Conservation (phyloP, 495 filamentous ascomycete species). For the Penicillium paradoxum region DNA sequence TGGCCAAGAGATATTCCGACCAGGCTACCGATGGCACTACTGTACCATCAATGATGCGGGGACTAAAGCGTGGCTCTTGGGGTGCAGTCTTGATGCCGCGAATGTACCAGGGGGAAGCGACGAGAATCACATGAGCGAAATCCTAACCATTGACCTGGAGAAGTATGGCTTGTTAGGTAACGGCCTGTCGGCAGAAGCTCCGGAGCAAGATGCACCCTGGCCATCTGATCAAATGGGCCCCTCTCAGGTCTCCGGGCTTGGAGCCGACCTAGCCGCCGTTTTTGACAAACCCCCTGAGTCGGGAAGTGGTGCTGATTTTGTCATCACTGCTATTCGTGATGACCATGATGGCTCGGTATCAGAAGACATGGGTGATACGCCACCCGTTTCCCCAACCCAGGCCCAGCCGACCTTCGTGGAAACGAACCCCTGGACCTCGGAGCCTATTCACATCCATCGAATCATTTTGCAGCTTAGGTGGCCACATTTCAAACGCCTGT, state of each 20-base stretch:
- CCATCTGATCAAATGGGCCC: slow-evolving; percentile 45
- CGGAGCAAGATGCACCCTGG: slow-evolving; percentile 51
- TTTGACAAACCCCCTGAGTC: slow-evolving; percentile 77
- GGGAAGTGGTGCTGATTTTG: slow-evolving; percentile 78
- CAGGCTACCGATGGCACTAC: slow-evolving; percentile 93
- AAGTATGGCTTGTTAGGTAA: slow-evolving; percentile 85
- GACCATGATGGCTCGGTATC: slow-evolving; percentile 53
- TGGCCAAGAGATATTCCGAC: slow-evolving; percentile 83
- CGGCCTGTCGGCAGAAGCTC: slow-evolving; percentile 56
- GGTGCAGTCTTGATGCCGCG: slow-evolving; percentile 68
- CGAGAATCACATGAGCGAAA: slow-evolving; percentile 90
- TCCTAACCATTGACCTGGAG: slow-evolving; percentile 83
- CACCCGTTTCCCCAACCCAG: slow-evolving; percentile 27
- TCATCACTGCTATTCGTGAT: slow-evolving; percentile 71
- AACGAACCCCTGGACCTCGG: slow-evolving; percentile 60
- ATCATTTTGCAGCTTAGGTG: slow-evolving; percentile 90
- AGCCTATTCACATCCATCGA: slow-evolving; percentile 86
- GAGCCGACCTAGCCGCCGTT: slow-evolving; percentile 73
- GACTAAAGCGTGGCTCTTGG: slow-evolving; percentile 94
- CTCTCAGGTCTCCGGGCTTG: slow-evolving; percentile 57
- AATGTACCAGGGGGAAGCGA: slow-evolving; percentile 49
- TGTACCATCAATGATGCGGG: slow-evolving; percentile 89
- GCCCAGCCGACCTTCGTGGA: slow-evolving; percentile 57
- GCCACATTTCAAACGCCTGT: slow-evolving; percentile 92
- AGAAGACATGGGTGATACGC: slow-evolving; percentile 49